phyloP scores from a whole-genome alignment of 2,329 filamentous ascomycete species.

The Shiraia bambusicola region DNA sequence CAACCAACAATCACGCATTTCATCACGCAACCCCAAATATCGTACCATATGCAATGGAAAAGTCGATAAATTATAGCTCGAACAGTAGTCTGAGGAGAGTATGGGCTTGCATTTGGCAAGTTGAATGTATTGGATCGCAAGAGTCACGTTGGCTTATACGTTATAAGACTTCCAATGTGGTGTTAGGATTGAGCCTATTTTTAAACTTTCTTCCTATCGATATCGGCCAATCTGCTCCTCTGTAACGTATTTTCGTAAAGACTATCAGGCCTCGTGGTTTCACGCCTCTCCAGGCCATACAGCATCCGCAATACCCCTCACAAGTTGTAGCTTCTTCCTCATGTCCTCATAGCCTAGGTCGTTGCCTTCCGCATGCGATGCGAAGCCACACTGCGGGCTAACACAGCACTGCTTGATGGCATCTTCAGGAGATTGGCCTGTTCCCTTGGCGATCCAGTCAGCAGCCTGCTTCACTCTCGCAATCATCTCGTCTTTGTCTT shows the following conservation, averaged over 20 bases:
- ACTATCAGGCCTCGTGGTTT: constrained; percentile 20
- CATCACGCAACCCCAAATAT: no score
- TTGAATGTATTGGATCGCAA: no score
- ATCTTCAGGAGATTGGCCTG: constrained; percentile 63
- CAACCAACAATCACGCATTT: no score
- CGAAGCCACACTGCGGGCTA: constrained; percentile 48
- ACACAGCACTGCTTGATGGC: constrained; percentile 64
- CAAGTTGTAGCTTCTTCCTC: constrained; percentile 70
- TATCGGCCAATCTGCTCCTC: no score
- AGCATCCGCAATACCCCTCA: constrained; percentile 70
- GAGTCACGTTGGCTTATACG: no score
- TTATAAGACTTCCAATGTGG: no score
- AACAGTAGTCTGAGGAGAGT: no score
- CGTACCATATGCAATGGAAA: no score
- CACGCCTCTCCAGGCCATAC: constrained; percentile 63
- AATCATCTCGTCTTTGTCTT: constrained; percentile 51
- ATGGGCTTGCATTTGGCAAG: no score
- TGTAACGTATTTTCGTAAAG: constrained; percentile 1
- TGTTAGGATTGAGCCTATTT: not conserved
- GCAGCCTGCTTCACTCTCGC: constrained; percentile 54
- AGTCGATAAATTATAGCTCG: no score
- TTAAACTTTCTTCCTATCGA: no score
- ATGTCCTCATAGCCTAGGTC: constrained; percentile 68
- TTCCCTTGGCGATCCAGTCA: constrained; percentile 69
- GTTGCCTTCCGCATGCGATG: constrained; percentile 73